Conservation (phyloP, 148 eudicot genomes). For the Vaccinium macrocarpon region DNA sequence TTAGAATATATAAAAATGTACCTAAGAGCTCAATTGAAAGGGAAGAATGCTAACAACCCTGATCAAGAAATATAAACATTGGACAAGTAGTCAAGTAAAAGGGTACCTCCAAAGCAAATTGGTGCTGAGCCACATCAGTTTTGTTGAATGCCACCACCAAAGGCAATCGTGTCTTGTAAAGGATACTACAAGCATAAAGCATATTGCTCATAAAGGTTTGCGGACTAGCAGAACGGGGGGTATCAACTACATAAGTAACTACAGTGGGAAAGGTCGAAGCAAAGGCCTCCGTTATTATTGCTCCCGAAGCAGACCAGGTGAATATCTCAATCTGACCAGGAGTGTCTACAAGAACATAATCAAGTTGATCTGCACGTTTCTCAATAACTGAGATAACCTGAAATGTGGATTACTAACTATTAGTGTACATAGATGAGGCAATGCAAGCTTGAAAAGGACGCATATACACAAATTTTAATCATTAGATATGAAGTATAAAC, state of each 20-base stretch:
- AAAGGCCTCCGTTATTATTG: conserved; percentile 92
- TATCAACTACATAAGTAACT: conserved; percentile 87
- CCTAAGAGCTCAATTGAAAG: background rate
- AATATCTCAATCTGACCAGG: conserved; percentile 99
- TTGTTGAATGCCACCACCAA: conserved; percentile 86
- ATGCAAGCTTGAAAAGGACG: background rate
- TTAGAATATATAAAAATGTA: background rate
- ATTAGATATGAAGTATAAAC: background rate
- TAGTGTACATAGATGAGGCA: background rate
- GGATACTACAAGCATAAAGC: conserved; percentile 98
- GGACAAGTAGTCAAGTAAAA: background rate
- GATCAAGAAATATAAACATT: background rate
- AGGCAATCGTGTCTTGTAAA: conserved; percentile 88
- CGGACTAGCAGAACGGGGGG: conserved; percentile 81
- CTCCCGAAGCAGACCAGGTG: conserved; percentile 99
- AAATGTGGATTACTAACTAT: conserved; percentile 9
- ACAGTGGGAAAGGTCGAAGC: conserved; percentile 95
- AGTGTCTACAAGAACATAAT: conserved; percentile 94
- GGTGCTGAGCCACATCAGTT: conserved; percentile 92
- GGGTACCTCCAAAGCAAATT: conserved; percentile 90
- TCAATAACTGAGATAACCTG: conserved; percentile 83
- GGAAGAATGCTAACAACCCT: background rate
- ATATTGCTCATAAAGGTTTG: conserved; percentile 94
- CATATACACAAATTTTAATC: background rate
- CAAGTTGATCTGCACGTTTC: conserved; percentile 88